Percentiles rank a stretch among this genome's conserved stretches.
These are phyloP conservation scores for Capsicum rhomboideum DNA, from an alignment of 257 asterid genomes.

Conservation along the genomic window DNA sequence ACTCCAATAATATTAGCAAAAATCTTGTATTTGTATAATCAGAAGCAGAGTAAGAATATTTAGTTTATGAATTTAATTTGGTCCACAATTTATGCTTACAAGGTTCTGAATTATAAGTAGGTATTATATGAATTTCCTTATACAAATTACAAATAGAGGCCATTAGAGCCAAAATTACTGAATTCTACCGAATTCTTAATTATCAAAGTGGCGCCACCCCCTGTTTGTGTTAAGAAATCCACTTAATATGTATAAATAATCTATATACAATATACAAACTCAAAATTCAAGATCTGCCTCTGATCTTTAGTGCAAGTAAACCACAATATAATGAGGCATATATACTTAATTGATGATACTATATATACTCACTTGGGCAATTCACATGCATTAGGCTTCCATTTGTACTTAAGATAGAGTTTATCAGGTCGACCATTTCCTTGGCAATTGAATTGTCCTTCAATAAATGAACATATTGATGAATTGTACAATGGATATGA, in stretches of 20 bases:
- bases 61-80: background rate
- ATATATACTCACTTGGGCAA: constrained; percentile 38
- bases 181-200: background rate
- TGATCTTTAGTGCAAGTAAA: background rate
- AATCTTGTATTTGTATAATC: background rate
- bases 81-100: background rate
- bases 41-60: background rate
- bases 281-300: background rate
- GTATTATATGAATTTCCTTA: background rate
- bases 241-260: background rate
- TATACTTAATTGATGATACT: background rate
- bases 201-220: no score
- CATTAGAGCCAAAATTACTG: background rate
- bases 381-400: constrained; percentile 58
- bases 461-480: constrained; percentile 53
- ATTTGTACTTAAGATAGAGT: constrained; percentile 49
- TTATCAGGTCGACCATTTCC: constrained; percentile 61
- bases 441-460: constrained; percentile 47
- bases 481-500: constrained; percentile 38
- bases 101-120: background rate
- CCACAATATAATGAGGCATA: background rate
- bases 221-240: background rate
- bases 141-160: background rate
- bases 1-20: background rate
- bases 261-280: background rate